Base-by-base conservation (phyloP, 108 stramenopile species). In the Mediolabrus comicus region DNA sequence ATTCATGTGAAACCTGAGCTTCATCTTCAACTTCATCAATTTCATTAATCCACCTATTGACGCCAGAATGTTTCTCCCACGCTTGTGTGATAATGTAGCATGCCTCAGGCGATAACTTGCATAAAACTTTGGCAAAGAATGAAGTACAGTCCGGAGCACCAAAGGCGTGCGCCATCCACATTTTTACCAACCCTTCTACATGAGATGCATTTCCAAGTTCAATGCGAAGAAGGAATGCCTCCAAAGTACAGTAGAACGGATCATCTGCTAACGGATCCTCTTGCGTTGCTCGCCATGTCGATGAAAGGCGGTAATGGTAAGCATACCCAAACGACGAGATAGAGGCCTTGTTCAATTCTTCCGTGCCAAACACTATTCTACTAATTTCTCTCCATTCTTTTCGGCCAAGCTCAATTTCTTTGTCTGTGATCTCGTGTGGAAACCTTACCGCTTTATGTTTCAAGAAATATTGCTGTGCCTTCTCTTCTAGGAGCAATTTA, bases 21-120 rank as follows among this genome's bases (percentile, higher is more conserved):
- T 74, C 58, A 14, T 11, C 41, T 6, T 62, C 33, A 16, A 10
- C 3, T 11, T 34, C 12, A 26, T 13, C 36, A 9, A 4, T 24
- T 10, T 55, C 41, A 12, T 8, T 32, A 6, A 31, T 28, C 4
- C 14, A 5, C 26, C 25, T 51, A 14, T 41, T 46, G 13, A 14
- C 4, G 7, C 39, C 57, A 30, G 53, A 46, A 62, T 57, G 55
- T 39, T 53, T 67, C 34, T 75, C 74, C 74, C 74, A 75, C n/a
- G 74, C 74, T 46, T 75, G 60, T 0, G 67, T 62, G 22, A 74
- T 38, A 29, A 69, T 29, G 30, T 41, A 75, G 34, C 67, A 63
- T 29, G 74, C 62, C 57, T 66, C 61, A 26, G 38, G 67, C 3
- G 51, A 30, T 22, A 74, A 32, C 16, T 24, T 41, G 30, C 46